Evolutionary conservation across 768 basidiomycete genomes (phyloP), one percentile per base, ranked within the genome.

Genomic region (Obba rivulosa): DNA sequence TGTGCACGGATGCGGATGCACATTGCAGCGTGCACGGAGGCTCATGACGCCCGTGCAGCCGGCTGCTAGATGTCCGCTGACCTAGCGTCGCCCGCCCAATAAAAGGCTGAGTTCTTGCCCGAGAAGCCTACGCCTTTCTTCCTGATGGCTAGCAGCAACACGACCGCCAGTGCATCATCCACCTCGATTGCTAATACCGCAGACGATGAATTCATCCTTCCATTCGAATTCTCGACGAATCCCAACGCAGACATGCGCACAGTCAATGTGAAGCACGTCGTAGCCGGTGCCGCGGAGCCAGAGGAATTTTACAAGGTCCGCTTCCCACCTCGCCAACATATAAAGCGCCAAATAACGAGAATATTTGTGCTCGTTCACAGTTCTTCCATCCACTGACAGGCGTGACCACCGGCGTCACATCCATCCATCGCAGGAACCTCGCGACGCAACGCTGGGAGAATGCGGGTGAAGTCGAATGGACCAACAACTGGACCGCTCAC

Each of bases 401-500:
- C 25, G 58, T 67, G 28, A 60, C 62, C 34, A 64, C 51, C 35
- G 72, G 74, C 1, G 67, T 66, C 10, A 80, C 78, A 4, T 71
- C 71, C 3, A 77, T 75, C 46, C 68, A 71, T 47, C 72, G 79
- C 43, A 74, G 68, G 53, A 79, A 80, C 55, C 43, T 68, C 10
- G 57, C 55, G 7, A 77, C 74, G 1, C 45, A 60, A 14, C 55
- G 67, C 17, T 79, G 75, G 54, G 79, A 81, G 57, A 68, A 69
- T 16, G 78, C 77, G 2, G 80, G 80, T 3, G 64, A 72, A 31
- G 72, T 81, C 48, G 73, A 77, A 42, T 81, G 79, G 79, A 61
- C 62, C 36, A 73, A 75, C 3, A 62, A 66, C 41, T 62, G 64
- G 41, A 75, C 70, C 43, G 74, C 72, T 5, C 71, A 60, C 0